phyloP scores from a whole-genome alignment of 768 basidiomycete species.

The Kockovaella imperatae region DNA sequence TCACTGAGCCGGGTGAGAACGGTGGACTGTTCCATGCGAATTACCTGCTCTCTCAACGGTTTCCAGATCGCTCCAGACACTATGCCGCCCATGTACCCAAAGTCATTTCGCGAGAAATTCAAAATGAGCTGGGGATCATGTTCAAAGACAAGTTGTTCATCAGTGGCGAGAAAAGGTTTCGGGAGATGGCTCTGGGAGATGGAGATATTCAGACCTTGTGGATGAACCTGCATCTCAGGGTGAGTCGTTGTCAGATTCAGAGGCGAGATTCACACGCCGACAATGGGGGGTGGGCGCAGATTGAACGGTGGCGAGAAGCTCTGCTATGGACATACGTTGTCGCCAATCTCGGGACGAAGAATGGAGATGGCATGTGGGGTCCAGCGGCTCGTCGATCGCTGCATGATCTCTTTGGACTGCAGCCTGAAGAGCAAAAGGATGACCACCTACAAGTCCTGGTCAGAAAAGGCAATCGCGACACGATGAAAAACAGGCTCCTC shows the following conservation, averaged over 20 bases:
- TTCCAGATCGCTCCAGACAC: conserved; percentile 33
- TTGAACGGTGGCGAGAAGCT: conserved; percentile 43
- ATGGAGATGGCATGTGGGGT: conserved; percentile 18
- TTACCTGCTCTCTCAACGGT: conserved; percentile 33
- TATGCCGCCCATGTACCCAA: conserved; percentile 42
- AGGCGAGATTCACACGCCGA: not conserved
- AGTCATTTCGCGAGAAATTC: conserved; percentile 36
- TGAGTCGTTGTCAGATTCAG: no score
- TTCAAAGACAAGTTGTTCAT: conserved; percentile 30
- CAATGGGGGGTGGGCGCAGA: conserved; percentile 5
- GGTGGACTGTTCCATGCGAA: conserved; percentile 42
- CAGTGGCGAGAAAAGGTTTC: conserved; percentile 30
- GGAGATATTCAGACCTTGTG: conserved; percentile 42
- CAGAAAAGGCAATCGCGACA: conserved; percentile 32
- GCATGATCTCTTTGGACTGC: conserved; percentile 27
- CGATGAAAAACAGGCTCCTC: conserved; percentile 27
- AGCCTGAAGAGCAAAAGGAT: conserved; percentile 11
- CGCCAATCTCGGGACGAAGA: conserved; percentile 23
- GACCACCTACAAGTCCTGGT: conserved; percentile 34
- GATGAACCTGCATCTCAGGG: conserved; percentile 29
- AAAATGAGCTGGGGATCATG: conserved; percentile 41
- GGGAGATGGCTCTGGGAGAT: conserved; percentile 32
- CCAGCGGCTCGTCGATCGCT: conserved; percentile 24
- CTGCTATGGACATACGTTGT: conserved; percentile 43
- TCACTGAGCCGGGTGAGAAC: conserved; percentile 37